phyloP scores from a whole-genome alignment of 106 monocot species.

The Platanthera zijinensis region DNA sequence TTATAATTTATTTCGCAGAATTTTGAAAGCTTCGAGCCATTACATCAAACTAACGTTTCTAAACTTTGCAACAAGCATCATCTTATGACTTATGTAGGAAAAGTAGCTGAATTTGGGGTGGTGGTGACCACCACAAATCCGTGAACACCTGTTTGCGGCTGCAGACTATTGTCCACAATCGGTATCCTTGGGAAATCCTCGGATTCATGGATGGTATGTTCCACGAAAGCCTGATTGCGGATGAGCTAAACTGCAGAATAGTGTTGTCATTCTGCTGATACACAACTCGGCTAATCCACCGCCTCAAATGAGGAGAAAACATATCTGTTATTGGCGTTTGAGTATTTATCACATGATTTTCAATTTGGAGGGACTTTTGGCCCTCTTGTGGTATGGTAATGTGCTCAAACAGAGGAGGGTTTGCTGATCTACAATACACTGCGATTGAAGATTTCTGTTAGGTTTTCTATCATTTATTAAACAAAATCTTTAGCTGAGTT shows the following conservation, averaged over 20 bases:
- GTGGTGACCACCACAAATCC: too few species aligned
- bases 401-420: neutral
- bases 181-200: too few species aligned
- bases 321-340: neutral
- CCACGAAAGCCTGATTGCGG: too few species aligned
- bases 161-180: too few species aligned
- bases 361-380: neutral
- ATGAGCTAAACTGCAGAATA: too few species aligned
- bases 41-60: neutral
- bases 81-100: neutral
- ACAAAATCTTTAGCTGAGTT: neutral
- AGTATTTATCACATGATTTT: neutral
- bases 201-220: too few species aligned
- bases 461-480: neutral
- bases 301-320: too few species aligned
- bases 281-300: too few species aligned
- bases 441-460: neutral
- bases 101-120: neutral
- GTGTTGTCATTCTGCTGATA: too few species aligned
- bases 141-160: too few species aligned
- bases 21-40: neutral
- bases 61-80: neutral
- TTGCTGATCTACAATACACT: neutral
- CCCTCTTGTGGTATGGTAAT: neutral
- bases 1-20: neutral